phyloP scores from a whole-genome alignment of 352 stramenopile genomes.

The Phytophthora megakarya region DNA sequence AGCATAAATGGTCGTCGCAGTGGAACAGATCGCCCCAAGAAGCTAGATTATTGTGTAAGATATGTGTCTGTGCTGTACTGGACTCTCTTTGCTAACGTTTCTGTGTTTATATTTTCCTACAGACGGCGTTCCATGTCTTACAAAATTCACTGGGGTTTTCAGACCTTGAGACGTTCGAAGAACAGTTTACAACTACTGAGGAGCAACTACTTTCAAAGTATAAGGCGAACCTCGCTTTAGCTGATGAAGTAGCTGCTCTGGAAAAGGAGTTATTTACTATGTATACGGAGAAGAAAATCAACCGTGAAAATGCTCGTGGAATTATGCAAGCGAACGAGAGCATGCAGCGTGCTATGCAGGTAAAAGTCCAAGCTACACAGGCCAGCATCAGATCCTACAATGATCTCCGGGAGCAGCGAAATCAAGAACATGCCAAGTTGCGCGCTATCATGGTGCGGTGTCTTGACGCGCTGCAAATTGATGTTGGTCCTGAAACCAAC shows the following conservation, averaged over 20 bases:
- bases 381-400: constrained; percentile 53
- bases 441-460: constrained; percentile 62
- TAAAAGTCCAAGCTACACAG: constrained; percentile 25
- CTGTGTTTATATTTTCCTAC: not conserved
- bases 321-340: constrained; percentile 39
- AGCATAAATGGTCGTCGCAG: constrained; percentile 1
- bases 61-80: not conserved
- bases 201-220: constrained; percentile 74
- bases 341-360: constrained; percentile 47
- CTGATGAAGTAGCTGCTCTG: constrained; percentile 51
- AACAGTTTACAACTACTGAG: constrained; percentile 56
- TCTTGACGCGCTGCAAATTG: constrained; percentile 61
- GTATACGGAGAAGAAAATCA: constrained; percentile 32
- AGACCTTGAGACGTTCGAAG: constrained; percentile 44
- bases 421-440: constrained; percentile 52
- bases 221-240: constrained; percentile 51
- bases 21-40: constrained; percentile 2
- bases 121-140: constrained; percentile 60
- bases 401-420: constrained; percentile 53
- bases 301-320: constrained; percentile 43
- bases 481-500: constrained; percentile 14
- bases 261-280: constrained; percentile 42
- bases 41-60: constrained; percentile 32
- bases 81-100: not conserved
- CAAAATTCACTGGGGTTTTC: constrained; percentile 44